These are phyloP conservation scores for Crithidia mellificae DNA, from an alignment of 208 protist genomes.

Conservation along the genomic window DNA sequence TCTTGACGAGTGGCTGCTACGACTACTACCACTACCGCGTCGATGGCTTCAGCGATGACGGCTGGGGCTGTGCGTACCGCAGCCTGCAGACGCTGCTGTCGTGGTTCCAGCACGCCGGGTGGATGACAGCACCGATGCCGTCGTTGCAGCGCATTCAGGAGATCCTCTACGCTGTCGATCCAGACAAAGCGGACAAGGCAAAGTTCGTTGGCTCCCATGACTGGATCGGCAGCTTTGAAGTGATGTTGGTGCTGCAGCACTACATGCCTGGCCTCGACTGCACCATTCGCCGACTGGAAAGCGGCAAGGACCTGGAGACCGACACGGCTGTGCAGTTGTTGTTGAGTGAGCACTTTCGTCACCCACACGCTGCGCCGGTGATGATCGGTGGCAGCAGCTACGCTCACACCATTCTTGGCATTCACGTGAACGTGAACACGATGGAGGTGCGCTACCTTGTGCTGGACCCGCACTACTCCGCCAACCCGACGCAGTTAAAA, in stretches of 20 bases:
- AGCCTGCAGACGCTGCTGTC: constrained; percentile 88
- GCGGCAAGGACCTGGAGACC: constrained; percentile 76
- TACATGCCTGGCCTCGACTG: constrained; percentile 73
- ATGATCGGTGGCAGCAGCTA: constrained; percentile 96
- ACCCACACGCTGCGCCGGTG: constrained; percentile 79
- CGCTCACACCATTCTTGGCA: constrained; percentile 94
- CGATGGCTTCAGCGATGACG: constrained; percentile 92
- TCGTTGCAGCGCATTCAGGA: constrained; percentile 83
- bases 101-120: constrained; percentile 77
- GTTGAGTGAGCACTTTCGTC: constrained; percentile 86
- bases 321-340: constrained; percentile 67
- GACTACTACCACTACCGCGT: constrained; percentile 96
- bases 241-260: constrained; percentile 89
- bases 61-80: constrained; percentile 96
- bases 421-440: constrained; percentile 85
- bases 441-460: constrained; percentile 88
- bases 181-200: constrained; percentile 75
- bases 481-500: constrained; percentile 69
- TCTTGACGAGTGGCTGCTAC: constrained; percentile 77
- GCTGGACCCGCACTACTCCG: constrained; percentile 94
- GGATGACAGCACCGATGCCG: constrained; percentile 52
- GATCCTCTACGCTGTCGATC: constrained; percentile 72
- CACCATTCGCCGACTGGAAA: constrained; percentile 84
- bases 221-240: constrained; percentile 95
- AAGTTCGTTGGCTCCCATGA: constrained; percentile 91